Conservation (phyloP, 1,284 basidiomycete genomes). For the Fomitiporia mediterranea region DNA sequence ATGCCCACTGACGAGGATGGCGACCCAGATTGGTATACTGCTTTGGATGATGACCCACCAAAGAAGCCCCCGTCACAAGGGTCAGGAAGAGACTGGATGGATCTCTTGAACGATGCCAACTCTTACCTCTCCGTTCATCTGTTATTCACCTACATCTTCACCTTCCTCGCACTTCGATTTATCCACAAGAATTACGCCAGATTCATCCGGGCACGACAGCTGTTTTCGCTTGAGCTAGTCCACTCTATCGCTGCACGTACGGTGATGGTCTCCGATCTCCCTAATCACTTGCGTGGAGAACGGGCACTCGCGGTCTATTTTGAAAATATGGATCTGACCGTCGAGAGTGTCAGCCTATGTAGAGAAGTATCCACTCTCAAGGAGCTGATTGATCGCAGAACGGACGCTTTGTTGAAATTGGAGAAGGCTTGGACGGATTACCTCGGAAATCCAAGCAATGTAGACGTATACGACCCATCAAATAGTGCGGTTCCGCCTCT, state of each 20-base stretch:
- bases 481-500: conserved; percentile 43
- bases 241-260: conserved; percentile 93
- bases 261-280: conserved; percentile 83
- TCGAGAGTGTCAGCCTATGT: conserved; percentile 89
- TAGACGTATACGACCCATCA: conserved; percentile 69
- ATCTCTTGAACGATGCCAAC: conserved; percentile 81
- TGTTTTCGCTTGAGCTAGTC: conserved; percentile 90
- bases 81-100: conserved; percentile 62
- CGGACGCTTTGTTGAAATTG: conserved; percentile 70
- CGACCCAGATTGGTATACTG: conserved; percentile 44
- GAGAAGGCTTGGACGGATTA: conserved; percentile 87
- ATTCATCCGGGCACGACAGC: conserved; percentile 89
- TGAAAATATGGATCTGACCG: conserved; percentile 74
- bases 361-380: conserved; percentile 78
- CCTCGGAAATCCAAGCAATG: conserved; percentile 87
- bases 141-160: conserved; percentile 91
- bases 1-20: conserved; percentile 56
- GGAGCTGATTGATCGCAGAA: conserved; percentile 69
- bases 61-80: conserved; percentile 13
- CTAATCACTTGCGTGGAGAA: conserved; percentile 79
- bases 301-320: conserved; percentile 90
- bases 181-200: conserved; percentile 86
- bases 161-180: conserved; percentile 77
- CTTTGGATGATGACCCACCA: conserved; percentile 31
- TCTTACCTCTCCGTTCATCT: conserved; percentile 86